Evolutionary conservation across 345 rosid genomes (phyloP), one percentile per base, ranked within the genome.

Genomic region (Citrus unshiu): DNA sequence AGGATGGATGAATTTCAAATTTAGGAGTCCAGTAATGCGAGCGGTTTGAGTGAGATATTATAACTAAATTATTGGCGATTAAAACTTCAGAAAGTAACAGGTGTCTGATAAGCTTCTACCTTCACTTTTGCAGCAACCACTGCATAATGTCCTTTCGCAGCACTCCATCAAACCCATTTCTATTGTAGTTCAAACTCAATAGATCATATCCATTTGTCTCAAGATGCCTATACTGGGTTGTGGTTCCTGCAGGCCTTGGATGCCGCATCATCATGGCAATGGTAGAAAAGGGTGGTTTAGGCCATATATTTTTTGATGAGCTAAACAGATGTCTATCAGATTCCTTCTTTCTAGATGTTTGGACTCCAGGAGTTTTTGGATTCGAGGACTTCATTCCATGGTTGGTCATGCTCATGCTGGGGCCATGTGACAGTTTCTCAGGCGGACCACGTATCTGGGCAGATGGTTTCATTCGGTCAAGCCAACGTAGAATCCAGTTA

Each of bases 381-480:
- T 85, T 85, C 30, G 90, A 77, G 35, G 85, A 54, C 70, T 81
- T 84, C 22, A 71, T 64, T 30, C 65, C 62, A 80, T 85, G 90
- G 76, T 88, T 88, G 39, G 85, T 77, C 79, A 78, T 81, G 85
- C 77, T 89, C 70, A 61, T 76, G 70, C 77, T 83, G 3, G 89
- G 66, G 63, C 74, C 72, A 61, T 61, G 76, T 29, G 86, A 78
- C 29, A 79, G 72, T 70, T 76, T 85, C 68, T 71, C 83, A 1
- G 81, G 51, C 84, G 43, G 43, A 46, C 77, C 83, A 58, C 94
- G 91, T 63, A 96, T 96, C 80, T 89, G 90, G 73, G 99, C 98
- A 14, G 97, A 88, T 25, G 99, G 97, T 81, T 91, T 96, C 93
- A 90, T 87, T 62, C 85, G 75, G 79, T 93, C 92, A 34, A 96